Percentiles rank a stretch among this genome's conserved stretches.
Conservation (phyloP, 176 grass and related monocot genomes). For the Oryza australiensis region DNA sequence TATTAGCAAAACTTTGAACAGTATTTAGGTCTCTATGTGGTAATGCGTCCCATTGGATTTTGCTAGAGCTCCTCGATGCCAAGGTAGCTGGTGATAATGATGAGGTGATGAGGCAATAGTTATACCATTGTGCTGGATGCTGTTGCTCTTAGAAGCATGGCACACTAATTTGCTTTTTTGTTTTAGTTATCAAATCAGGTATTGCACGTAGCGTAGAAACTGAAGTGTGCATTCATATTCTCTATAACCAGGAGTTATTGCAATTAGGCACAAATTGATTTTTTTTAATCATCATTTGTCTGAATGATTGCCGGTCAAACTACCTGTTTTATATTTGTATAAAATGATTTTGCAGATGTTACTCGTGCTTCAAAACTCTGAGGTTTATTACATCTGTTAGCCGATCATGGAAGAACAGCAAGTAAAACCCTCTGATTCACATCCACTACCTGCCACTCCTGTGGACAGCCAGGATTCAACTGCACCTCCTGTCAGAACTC, state of each 20-base stretch:
- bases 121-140: background rate
- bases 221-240: background rate
- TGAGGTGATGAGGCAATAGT: background rate
- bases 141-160: background rate
- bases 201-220: background rate
- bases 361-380: background rate
- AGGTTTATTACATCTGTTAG: constrained; percentile 23
- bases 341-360: constrained; percentile 42
- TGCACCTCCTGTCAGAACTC: constrained; percentile 30
- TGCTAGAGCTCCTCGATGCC: background rate
- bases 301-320: background rate
- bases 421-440: constrained; percentile 47
- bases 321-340: constrained; percentile 20
- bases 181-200: background rate
- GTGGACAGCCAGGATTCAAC: constrained; percentile 43
- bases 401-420: constrained; percentile 62
- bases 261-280: background rate
- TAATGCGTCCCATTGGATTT: background rate
- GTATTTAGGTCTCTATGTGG: background rate
- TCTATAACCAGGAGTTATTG: background rate
- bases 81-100: background rate
- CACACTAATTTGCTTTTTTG: background rate
- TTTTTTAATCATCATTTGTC: background rate
- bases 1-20: background rate
- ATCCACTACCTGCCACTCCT: background rate